phyloP scores from a whole-genome alignment of 352 stramenopile genomes.

The Globisporangium polare region DNA sequence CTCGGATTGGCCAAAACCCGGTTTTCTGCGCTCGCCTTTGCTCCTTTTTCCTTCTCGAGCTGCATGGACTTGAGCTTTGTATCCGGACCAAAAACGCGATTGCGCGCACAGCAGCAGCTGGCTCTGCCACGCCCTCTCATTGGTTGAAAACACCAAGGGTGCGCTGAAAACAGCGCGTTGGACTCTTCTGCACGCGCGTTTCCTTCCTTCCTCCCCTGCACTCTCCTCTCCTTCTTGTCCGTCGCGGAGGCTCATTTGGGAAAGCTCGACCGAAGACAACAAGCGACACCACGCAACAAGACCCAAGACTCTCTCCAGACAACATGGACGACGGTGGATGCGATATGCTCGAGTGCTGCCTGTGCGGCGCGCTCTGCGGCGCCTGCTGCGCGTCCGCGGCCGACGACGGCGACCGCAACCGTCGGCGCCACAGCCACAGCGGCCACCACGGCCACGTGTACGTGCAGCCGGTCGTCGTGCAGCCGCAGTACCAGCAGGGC shows the following conservation, averaged over 20 bases:
- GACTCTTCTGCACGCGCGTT: background rate
- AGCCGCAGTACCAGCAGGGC: slow-evolving; percentile 31
- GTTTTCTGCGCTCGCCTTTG: background rate
- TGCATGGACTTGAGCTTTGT: background rate
- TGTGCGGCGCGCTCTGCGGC: slow-evolving; percentile 70
- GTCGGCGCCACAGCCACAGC: slow-evolving; percentile 32
- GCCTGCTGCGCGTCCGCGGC: slow-evolving; percentile 61
- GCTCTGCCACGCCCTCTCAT: background rate
- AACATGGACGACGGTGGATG: slow-evolving; percentile 56
- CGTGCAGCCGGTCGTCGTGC: slow-evolving; percentile 70
- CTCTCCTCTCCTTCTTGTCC: background rate
- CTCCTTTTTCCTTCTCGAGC: background rate
- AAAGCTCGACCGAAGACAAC: slow-evolving; percentile 7
- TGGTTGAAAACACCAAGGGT: background rate
- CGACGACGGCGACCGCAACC: slow-evolving; percentile 29
- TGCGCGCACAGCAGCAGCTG: background rate
- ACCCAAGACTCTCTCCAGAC: background rate
- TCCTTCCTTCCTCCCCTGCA: background rate
- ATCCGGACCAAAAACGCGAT: background rate
- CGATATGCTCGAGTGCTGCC: slow-evolving; percentile 75
- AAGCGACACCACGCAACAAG: background rate
- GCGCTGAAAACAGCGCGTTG: background rate
- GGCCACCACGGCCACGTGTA: slow-evolving; percentile 41
- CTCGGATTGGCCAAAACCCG: background rate
- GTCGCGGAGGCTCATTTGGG: slow-evolving; percentile 19